phyloP scores from a whole-genome alignment of 2,329 filamentous ascomycete species.

The Colletotrichum siamense region DNA sequence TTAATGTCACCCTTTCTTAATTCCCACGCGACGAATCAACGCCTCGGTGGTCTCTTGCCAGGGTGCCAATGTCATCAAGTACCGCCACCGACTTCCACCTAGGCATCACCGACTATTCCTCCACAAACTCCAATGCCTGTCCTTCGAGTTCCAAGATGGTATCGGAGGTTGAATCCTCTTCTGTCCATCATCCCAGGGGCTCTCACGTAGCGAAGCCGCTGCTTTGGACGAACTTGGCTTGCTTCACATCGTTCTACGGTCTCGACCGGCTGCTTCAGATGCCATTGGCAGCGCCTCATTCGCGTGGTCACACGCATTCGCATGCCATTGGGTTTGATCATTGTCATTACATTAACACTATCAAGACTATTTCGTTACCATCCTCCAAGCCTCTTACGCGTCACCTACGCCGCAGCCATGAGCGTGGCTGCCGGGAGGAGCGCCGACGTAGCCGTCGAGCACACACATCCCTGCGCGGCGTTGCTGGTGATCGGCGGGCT shows the following conservation, averaged over 20 bases:
- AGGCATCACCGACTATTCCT: neutral
- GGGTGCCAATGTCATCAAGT: neutral
- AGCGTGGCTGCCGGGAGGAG: conserved; percentile 12
- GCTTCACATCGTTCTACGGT: neutral
- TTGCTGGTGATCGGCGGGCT: conserved; percentile 50
- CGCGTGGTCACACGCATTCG: neutral
- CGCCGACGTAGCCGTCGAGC: conserved; percentile 30
- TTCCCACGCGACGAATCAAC: neutral
- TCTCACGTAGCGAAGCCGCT: neutral
- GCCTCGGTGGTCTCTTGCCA: neutral
- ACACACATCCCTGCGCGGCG: conserved; percentile 46
- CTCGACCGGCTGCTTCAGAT: neutral
- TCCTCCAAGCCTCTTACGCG: no score
- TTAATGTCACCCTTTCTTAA: neutral
- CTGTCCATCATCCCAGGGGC: neutral
- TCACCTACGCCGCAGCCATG: conserved; percentile 23
- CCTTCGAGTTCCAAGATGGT: neutral
- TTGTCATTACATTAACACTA: conserved; percentile 8
- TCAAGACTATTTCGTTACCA: neutral
- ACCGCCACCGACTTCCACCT: neutral
- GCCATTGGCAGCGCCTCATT: neutral
- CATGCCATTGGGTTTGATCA: neutral
- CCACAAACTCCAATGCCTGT: neutral
- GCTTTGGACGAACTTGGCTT: neutral
- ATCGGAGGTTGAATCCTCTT: neutral